Base-by-base conservation (phyloP, 495 filamentous ascomycete genomes). In the Lasiosphaeriaceae sp. region DNA sequence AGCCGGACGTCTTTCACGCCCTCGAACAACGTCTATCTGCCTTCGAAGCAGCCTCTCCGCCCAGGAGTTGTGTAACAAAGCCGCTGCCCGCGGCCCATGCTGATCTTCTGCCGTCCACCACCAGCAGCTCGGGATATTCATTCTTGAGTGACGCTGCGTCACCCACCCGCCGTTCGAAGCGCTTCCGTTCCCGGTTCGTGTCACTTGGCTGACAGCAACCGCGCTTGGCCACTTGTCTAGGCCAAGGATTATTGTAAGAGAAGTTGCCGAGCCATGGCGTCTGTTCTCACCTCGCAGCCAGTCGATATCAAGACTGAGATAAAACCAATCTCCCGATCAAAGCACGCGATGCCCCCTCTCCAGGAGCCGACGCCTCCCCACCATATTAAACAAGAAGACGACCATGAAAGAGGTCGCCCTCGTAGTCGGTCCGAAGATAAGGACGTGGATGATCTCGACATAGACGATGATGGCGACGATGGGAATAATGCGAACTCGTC, bases 401-500 rank as follows among this genome's bases (percentile, higher is more conserved):
- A 76, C 26, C 69, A 67, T 16, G 73, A 76, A 53, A 69, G 74
- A 45, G 76, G 77, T 12, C 71, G 77, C 51, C 74, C 65, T n/a
- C 66, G 76, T 56, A 80, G 74, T 56, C 74, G 74, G 47, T 72
- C 76, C 19, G 67, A 70, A 47, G 73, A 76, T 60, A 71, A 78
- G 67, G 69, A 77, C 59, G 68, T 68, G 9, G 66, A 69, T 9
- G 71, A 72, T 44, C 66, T 70, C 52, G 69, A 76, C 49, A 69
- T 70, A 45, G 71, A 77, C 58, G 67, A 68, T 24, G 61, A 48
- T 58, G 69, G 72, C 20, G 68, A 62, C 45, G 73, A 71, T 50
- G 67, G 63, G 16, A 72, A 73, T 39, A 68, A 71, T 37, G 75
- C 62, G 1, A 72, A 77, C 55, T 82, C 80, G 11, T 82, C 80